Percentiles rank a stretch among this genome's conserved stretches.
Evolutionary conservation across 1,139 yeast genomes (phyloP).

Genomic region (Candida mesenterica): DNA sequence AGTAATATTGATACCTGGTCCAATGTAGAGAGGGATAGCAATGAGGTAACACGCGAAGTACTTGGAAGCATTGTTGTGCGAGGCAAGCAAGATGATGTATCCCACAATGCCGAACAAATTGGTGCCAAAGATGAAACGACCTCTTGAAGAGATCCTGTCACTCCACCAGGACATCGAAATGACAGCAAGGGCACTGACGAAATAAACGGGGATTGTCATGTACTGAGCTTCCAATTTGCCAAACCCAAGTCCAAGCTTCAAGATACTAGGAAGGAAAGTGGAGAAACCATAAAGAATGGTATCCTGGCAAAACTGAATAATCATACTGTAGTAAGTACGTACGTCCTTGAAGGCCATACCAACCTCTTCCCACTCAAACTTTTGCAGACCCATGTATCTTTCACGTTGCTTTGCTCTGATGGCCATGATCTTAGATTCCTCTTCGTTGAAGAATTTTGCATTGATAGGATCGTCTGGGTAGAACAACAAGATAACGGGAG

Average conservation of each 20-base stretch:
- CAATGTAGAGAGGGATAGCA: conserved; percentile 36
- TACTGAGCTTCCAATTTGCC: conserved; percentile 43
- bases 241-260: conserved; percentile 44
- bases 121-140: conserved; percentile 19
- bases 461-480: conserved; percentile 19
- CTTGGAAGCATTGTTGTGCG: conserved; percentile 31
- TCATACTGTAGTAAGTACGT: conserved; percentile 36
- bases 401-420: conserved; percentile 24
- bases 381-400: conserved; percentile 24
- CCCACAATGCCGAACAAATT: conserved; percentile 39
- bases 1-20: conserved; percentile 42
- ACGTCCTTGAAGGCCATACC: conserved; percentile 36
- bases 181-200: conserved; percentile 39
- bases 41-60: conserved; percentile 49
- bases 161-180: conserved; percentile 36
- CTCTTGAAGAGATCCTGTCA: conserved; percentile 23
- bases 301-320: conserved; percentile 49
- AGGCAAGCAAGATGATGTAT: conserved; percentile 33
- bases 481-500: conserved; percentile 24
- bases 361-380: conserved; percentile 42
- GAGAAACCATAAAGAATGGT: conserved; percentile 46
- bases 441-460: conserved; percentile 20
- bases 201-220: conserved; percentile 49
- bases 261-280: conserved; percentile 47
- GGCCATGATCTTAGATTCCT: conserved; percentile 22